Base-by-base conservation (phyloP, 805 yeast genomes). In the Peterozyma xylosa region DNA sequence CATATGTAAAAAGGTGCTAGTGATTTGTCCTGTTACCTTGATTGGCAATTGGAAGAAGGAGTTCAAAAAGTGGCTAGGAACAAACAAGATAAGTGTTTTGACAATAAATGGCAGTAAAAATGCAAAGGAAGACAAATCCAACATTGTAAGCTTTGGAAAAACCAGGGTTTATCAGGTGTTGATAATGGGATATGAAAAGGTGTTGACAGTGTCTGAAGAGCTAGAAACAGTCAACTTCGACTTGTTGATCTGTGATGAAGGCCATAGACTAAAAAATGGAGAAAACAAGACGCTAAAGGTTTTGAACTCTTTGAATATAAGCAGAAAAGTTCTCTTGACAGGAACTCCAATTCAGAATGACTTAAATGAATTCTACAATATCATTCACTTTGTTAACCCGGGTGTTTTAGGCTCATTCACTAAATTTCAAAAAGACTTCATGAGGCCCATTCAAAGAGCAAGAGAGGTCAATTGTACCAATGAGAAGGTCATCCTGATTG, bases 321-420 rank as follows among this genome's bases (percentile, higher is more conserved):
- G 67, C 7, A 75, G 70, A 37, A 77, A 82, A 48, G 65, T 91
- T 2, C 55, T 91, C 5, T 64, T 93, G 6, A 78, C 96, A 0
- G 99, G 96, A 0, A 88, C 96, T 0, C 96, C 96, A 0, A 87
- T 93, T 33, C 99, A 93, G 57, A 93, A 93, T 62, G 96, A 93
- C 59, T 71, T 93, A 39, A 66, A 65, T 2, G 99, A 93, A 57
- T 91, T 86, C 58, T 87, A 68, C 61, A 81, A 84, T 9, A 78
- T 93, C 53, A 76, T 83, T 6, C 84, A 88, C 55, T 91, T 91
- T 57, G 67, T 88, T 11, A 89, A 88, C 54, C 96, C 96, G 0
- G 91, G 90, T 0, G 65, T 85, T 1, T 65, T 93, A 21, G 96
- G 96, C 0, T 64, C 69, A 1, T 73, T 74, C 45, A 67, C 73